Conservation (phyloP, 2,329 filamentous ascomycete genomes). For the Stenocarpella maydis region DNA sequence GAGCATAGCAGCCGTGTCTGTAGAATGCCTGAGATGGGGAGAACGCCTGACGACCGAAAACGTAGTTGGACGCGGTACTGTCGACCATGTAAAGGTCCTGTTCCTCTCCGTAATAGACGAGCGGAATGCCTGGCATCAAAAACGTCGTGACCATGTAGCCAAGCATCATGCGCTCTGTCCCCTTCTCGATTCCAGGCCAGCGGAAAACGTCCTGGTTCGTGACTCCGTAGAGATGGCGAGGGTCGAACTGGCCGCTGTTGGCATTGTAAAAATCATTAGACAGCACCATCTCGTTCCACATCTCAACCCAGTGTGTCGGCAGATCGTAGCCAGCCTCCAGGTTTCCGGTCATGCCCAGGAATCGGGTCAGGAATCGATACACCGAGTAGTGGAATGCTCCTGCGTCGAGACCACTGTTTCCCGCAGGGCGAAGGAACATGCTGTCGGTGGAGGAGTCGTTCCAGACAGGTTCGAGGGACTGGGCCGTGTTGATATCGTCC, state of each 20-base stretch:
- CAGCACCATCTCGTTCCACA: slow-evolving; percentile 64
- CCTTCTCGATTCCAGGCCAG: slow-evolving; percentile 67
- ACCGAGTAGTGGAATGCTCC: slow-evolving; percentile 52
- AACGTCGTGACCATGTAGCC: slow-evolving; percentile 67
- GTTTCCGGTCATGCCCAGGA: slow-evolving; percentile 45
- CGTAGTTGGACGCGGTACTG: slow-evolving; percentile 68
- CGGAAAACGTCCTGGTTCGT: slow-evolving; percentile 73
- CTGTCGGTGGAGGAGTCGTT: slow-evolving; percentile 34
- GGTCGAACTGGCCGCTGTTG: slow-evolving; percentile 68
- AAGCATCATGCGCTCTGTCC: slow-evolving; percentile 64
- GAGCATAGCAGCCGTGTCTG: slow-evolving; percentile 67
- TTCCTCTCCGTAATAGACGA: slow-evolving; percentile 64
- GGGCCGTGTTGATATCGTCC: slow-evolving; percentile 32
- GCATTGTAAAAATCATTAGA: slow-evolving; percentile 69
- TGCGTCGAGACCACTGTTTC: slow-evolving; percentile 55
- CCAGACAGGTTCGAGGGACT: slow-evolving; percentile 31
- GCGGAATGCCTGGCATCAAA: slow-evolving; percentile 66
- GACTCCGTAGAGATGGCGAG: slow-evolving; percentile 69
- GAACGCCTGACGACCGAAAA: slow-evolving; percentile 70
- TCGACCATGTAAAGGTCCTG: slow-evolving; percentile 69
- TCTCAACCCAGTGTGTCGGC: slow-evolving; percentile 51
- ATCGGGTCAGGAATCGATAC: slow-evolving; percentile 44
- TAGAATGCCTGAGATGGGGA: slow-evolving; percentile 68
- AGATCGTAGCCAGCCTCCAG: slow-evolving; percentile 45
- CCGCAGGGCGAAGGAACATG: slow-evolving; percentile 64